Conservation (phyloP, 225 moss, liverwort and hornwort species). For the Marchantia polymorpha region DNA sequence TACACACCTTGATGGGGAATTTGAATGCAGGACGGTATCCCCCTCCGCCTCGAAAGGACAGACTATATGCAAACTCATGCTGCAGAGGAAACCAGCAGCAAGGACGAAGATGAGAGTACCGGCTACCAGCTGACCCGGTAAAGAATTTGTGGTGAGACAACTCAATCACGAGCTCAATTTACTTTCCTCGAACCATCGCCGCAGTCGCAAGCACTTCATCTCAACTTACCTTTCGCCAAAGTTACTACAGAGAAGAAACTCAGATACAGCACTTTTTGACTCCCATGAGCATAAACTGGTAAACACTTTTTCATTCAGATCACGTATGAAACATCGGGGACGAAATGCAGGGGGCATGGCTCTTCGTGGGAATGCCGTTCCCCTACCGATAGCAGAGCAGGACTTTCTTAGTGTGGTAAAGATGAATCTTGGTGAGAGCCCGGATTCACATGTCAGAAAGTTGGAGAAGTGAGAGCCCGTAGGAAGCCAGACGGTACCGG, state of each 20-base stretch:
- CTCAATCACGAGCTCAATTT: too few species aligned
- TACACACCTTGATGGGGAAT: slow-evolving; percentile 4
- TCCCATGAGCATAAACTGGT: not conserved
- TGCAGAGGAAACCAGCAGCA: not conserved
- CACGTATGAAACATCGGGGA: not conserved
- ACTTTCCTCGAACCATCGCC: too few species aligned
- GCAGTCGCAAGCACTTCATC: too few species aligned
- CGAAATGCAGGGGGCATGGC: not conserved
- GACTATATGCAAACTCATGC: too few species aligned
- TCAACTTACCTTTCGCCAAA: too few species aligned
- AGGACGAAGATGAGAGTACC: not conserved
- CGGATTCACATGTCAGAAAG: not conserved
- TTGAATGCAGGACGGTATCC: slow-evolving; percentile 1
- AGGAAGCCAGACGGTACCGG: not conserved
- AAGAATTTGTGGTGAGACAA: too few species aligned
- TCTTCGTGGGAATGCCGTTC: not conserved
- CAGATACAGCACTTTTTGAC: too few species aligned
- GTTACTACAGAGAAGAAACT: too few species aligned
- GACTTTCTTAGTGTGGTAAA: not conserved
- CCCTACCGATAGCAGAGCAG: not conserved
- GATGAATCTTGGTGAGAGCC: not conserved
- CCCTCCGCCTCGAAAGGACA: not conserved
- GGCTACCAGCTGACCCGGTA: not conserved
- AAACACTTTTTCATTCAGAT: not conserved
- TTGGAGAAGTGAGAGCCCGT: not conserved